Base-by-base conservation (phyloP, 176 grass and related monocot species). In the Puya raimondii region DNA sequence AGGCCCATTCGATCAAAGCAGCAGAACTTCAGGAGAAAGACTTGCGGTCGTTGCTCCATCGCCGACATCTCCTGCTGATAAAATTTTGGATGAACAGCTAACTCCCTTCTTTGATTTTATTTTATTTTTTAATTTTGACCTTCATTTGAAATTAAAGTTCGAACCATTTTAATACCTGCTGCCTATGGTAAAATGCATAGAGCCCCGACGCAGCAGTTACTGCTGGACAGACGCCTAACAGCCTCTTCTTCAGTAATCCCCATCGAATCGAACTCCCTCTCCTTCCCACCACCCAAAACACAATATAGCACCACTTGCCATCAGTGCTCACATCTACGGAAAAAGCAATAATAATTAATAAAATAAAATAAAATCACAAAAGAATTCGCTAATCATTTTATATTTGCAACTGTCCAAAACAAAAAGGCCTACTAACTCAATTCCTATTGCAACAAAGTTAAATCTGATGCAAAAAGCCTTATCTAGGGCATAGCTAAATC, bases 261-360 rank as follows among this genome's bases (percentile, higher is more conserved):
- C 86, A 95, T 3, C 75, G 49, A 59, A 82, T 76, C 12, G 58
- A 1, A 12, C 64, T 70, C 25, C 73, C 81, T 3, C 73, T 70
- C 48, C 68, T 64, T 9, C 71, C 80, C 66, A 78, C 42, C 29
- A 95, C 81, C 91, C 86, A 95, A 48, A 90, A 68, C 50, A 95
- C 78, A 61, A 95, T 77, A 84, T 87, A 95, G 82, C 91, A 95
- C 91, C 91, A 95, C 53, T 66, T 79, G 13, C 91, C 91, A 70
- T 95, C 91, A 8, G 91, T 95, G 79, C 79, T 95, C 86, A 95
- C 75, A 71, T 95, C 91, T 90, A 66, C 27, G 6, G 33, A 42
- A 42, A 42, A 42, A 42, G 33, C 7, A 42, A 42, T 42, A 42
- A 42, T 42, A 42, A 42, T 42, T 6, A 4, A 42, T 42, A 42